phyloP scores from a whole-genome alignment of 129 eudicot genomes.

The Rutidosis leptorrhynchoides region DNA sequence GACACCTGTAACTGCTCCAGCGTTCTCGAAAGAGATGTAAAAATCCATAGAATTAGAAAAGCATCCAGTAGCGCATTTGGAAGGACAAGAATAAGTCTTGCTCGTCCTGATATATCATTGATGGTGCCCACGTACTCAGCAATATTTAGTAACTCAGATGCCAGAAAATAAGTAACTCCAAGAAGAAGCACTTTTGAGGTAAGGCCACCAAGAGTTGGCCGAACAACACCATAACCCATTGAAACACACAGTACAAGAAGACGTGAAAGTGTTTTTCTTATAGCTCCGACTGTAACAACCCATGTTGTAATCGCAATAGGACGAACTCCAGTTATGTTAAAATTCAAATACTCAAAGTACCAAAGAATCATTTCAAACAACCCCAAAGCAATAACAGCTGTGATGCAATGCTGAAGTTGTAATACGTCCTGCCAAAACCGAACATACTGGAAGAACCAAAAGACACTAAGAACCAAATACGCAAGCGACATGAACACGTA shows the following conservation, averaged over 20 bases:
- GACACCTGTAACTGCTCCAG: conserved; percentile 87
- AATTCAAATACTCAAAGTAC: conserved; percentile 84
- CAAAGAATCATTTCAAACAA: conserved; percentile 86
- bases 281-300: conserved; percentile 92
- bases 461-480: conserved; percentile 53
- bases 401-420: conserved; percentile 93
- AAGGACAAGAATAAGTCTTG: conserved; percentile 79
- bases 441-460: conserved; percentile 83
- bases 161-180: conserved; percentile 81
- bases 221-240: conserved; percentile 99
- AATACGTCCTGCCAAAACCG: conserved; percentile 76
- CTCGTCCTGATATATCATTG: conserved; percentile 92
- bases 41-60: conserved; percentile 89
- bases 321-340: conserved; percentile 76
- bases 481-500: conserved; percentile 72
- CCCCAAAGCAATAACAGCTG: conserved; percentile 74
- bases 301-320: conserved; percentile 85
- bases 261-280: conserved; percentile 78
- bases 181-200: conserved; percentile 84
- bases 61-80: conserved; percentile 93
- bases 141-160: conserved; percentile 79
- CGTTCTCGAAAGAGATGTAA: conserved; percentile 97
- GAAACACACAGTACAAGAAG: conserved; percentile 81
- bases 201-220: conserved; percentile 99
- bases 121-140: conserved; percentile 93